Percentiles rank a stretch among this genome's conserved stretches.
Conservation (phyloP, 495 filamentous ascomycete species). For the Daldinia vernicosa region DNA sequence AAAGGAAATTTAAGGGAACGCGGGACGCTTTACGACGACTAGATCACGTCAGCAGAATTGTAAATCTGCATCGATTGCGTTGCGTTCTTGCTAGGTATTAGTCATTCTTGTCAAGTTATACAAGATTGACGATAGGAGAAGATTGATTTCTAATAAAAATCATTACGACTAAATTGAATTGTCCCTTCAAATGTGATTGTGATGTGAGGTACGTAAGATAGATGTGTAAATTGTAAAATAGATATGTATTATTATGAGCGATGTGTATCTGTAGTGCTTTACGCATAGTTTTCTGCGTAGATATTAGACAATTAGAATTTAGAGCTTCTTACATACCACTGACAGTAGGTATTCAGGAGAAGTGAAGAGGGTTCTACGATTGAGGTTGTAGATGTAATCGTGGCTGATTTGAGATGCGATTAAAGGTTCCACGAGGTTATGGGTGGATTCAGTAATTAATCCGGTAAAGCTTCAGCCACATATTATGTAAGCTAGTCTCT, state of each 20-base stretch:
- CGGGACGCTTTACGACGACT: constrained; percentile 29
- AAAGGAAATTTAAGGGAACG: constrained; percentile 29
- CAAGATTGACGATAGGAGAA: neutral
- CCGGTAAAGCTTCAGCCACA: constrained; percentile 5
- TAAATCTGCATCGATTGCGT: constrained; percentile 21
- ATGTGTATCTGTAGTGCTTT: neutral
- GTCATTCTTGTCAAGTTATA: neutral
- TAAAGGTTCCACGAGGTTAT: too few relatives aligned
- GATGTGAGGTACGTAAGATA: too few relatives aligned
- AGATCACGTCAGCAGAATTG: constrained; percentile 21
- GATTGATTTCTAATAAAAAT: constrained; percentile 15
- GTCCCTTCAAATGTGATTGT: neutral
- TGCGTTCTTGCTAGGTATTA: constrained; percentile 21
- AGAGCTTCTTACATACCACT: too few relatives aligned
- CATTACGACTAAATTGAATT: neutral
- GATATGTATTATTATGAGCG: neutral
- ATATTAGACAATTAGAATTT: too few relatives aligned
- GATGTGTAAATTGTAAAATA: neutral
- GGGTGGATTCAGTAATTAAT: neutral
- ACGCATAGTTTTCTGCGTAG: too few relatives aligned
- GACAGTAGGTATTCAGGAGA: too few relatives aligned
- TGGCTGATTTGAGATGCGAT: too few relatives aligned
- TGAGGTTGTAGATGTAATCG: too few relatives aligned
- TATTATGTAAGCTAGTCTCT: constrained; percentile 8
- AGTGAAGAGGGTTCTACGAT: too few relatives aligned